Base-by-base conservation (phyloP, 768 basidiomycete genomes). In the Gloeophyllum trabeum region DNA sequence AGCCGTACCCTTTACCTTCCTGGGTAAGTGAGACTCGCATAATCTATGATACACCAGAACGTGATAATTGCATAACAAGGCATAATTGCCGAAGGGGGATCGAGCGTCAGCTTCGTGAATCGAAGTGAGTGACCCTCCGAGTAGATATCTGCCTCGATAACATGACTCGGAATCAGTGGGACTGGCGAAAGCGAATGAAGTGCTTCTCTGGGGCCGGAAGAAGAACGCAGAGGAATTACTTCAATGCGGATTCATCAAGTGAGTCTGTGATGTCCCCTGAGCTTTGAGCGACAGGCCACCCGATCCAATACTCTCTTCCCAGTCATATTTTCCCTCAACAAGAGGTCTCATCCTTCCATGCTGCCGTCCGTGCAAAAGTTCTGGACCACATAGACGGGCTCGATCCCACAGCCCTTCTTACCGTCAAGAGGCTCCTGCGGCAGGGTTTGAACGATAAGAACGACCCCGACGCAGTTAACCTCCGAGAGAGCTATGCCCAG, bases 401-500 rank as follows among this genome's bases (percentile, higher is more conserved):
- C 28, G 77, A 79, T 46, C 71, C 63, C 6, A 56, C 62, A 1
- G 73, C 81, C 5, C 42, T 82, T 4, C 59, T 81, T 10, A 54
- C 56, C 3, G 66, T 75, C 25, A 79, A 75, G 55, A 58, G 56
- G 13, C 67, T 82, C 19, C 66, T 83, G 28, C 68, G 64, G 41
- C 62, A 65, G 5, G 79, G 73, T 13, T 46, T 79, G 47, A 62
- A 71, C 28, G 81, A 81, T 50, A 77, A 71, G 56, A 79, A 79
- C 36, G 60, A 75, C 41, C 71, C 75, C 2, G 77, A 84, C 53
- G 73, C 71, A 3, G 73, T 74, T 7, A 80, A 80, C 49, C 62
- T 82, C 12, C 67, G 81, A 36, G 81, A 84, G 58, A 79, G 76
- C 41, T 81, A 81, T 52, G 78, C 75, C 7, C 81, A 84, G 60